A percentile compares a stretch with the other conserved stretches of the same genome.
Evolutionary conservation across 176 grass and related monocot genomes (phyloP).

Genomic region (Lolium perenne): DNA sequence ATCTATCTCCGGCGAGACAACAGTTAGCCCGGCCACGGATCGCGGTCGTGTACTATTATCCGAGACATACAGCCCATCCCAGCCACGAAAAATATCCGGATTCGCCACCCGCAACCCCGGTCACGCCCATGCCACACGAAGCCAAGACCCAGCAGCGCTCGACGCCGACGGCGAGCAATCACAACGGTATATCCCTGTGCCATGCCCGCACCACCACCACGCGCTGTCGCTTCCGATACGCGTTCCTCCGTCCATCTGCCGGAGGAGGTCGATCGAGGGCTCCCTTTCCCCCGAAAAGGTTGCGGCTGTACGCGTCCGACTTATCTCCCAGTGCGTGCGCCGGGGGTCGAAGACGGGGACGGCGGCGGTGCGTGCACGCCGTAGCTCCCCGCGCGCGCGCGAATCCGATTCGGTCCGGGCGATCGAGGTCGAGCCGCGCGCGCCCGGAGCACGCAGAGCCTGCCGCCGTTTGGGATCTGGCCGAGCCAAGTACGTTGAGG

Average conservation of each 20-base stretch:
- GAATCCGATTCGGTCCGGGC: constrained; percentile 29
- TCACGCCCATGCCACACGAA: background rate
- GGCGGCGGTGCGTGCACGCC: constrained; percentile 7
- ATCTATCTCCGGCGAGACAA: background rate
- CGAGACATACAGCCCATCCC: background rate
- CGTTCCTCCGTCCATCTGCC: background rate
- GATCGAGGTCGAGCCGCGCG: background rate
- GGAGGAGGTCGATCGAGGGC: no score
- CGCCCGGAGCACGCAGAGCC: background rate
- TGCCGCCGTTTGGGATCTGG: background rate
- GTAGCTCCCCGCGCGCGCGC: background rate
- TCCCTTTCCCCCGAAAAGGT: background rate
- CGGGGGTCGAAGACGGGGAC: background rate
- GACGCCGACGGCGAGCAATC: background rate
- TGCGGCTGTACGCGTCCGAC: no score
- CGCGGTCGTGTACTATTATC: constrained; percentile 2
- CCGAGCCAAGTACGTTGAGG: background rate
- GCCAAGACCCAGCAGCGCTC: background rate
- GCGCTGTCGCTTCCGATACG: background rate
- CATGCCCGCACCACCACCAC: no score
- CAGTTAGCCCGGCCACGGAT: background rate
- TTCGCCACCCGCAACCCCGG: background rate
- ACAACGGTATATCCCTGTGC: constrained; percentile 11
- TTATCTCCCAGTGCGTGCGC: background rate
- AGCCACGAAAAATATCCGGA: constrained; percentile 44